Evolutionary conservation across 1,284 basidiomycete species (phyloP).

Genomic region (Ganoderma multipileum): DNA sequence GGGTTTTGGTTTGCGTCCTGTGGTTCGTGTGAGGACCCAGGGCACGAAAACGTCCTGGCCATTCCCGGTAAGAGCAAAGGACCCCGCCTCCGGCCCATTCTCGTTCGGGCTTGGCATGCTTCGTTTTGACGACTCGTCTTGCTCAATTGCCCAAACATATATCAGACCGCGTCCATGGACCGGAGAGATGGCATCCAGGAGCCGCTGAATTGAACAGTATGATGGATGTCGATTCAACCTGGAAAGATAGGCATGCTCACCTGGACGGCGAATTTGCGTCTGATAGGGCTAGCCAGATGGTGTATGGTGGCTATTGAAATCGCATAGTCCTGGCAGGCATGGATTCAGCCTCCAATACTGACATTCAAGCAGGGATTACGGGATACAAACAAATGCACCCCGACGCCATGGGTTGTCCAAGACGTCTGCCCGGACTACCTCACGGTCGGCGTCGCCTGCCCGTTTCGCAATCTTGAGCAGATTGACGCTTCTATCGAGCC

Average conservation of each 20-base stretch:
- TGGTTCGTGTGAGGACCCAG: constrained; percentile 58
- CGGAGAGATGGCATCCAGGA: constrained; percentile 70
- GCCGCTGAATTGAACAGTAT: constrained; percentile 49
- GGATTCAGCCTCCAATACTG: neutral
- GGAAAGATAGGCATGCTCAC: constrained; percentile 46
- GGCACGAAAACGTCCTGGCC: constrained; percentile 78
- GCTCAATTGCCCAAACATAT: constrained; percentile 99
- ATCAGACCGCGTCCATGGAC: constrained; percentile 83
- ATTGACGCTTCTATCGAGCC: constrained; percentile 83
- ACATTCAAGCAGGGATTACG: neutral
- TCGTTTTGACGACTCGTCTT: constrained; percentile 84
- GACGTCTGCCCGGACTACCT: constrained; percentile 82
- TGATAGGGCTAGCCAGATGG: constrained; percentile 82
- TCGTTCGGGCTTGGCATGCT: constrained; percentile 50
- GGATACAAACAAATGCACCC: constrained; percentile 77
- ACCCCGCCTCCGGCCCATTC: neutral
- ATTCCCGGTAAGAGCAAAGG: neutral
- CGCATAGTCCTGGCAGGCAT: constrained; percentile 77
- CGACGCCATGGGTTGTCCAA: constrained; percentile 73
- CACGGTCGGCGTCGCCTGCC: constrained; percentile 62
- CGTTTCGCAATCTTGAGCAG: constrained; percentile 77
- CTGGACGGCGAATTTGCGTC: constrained; percentile 77
- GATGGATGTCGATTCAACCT: neutral
- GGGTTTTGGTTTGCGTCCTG: constrained; percentile 30
- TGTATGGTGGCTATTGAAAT: constrained; percentile 97